A percentile compares a stretch with the other conserved stretches of the same genome.
phyloP scores from a whole-genome alignment of 1,139 yeast genomes.

The Magnusiomyces fungicola region DNA sequence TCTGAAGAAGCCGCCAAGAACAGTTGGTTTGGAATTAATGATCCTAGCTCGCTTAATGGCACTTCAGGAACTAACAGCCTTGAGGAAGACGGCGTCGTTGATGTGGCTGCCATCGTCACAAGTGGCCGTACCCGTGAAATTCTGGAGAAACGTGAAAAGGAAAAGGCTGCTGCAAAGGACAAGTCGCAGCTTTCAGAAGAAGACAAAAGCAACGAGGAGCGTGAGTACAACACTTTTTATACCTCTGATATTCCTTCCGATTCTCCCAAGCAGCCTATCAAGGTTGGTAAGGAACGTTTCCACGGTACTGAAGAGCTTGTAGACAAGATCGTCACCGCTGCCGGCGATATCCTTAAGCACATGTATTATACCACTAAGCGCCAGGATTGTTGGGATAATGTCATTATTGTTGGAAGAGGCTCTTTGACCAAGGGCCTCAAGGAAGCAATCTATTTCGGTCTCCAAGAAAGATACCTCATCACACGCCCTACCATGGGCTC shows the following conservation, averaged over 20 bases:
- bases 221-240: conserved; percentile 53
- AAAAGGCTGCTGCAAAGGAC: conserved; percentile 31
- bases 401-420: conserved; percentile 73
- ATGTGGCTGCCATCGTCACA: conserved; percentile 85
- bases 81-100: conserved; percentile 64
- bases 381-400: conserved; percentile 81
- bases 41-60: conserved; percentile 23
- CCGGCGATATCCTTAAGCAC: conserved; percentile 46
- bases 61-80: conserved; percentile 27
- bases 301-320: conserved; percentile 63
- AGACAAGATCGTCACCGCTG: conserved; percentile 44
- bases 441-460: conserved; percentile 55
- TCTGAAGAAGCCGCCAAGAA: conserved; percentile 50
- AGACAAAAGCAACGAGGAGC: conserved; percentile 35
- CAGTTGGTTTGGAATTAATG: conserved; percentile 53
- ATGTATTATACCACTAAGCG: conserved; percentile 65
- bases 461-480: conserved; percentile 53
- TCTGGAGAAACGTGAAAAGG: conserved; percentile 49
- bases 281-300: conserved; percentile 82
- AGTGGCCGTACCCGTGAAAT: conserved; percentile 64
- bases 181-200: conserved; percentile 27
- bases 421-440: conserved; percentile 67
- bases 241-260: conserved; percentile 34
- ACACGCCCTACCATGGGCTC: conserved; percentile 34
- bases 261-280: conserved; percentile 44